These are phyloP conservation scores for Ophiostoma ips DNA, from an alignment of 2,329 filamentous ascomycete species.

Conservation along the genomic window DNA sequence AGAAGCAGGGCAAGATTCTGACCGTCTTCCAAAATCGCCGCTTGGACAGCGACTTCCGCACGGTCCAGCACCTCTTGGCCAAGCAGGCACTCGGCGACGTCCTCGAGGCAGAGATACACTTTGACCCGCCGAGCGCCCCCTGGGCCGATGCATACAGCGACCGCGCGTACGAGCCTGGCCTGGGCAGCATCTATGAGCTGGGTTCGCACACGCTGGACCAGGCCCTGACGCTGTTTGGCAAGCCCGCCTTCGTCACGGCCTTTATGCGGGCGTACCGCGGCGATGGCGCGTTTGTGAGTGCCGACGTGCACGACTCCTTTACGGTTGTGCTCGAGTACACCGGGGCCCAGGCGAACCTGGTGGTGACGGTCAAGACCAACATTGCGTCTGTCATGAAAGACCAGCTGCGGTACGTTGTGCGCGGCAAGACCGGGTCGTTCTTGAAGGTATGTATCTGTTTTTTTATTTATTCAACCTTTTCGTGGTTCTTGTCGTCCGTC, in stretches of 20 bases:
- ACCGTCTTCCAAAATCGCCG: slow-evolving; percentile 40
- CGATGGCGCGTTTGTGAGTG: slow-evolving; percentile 17
- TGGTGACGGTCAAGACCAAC: slow-evolving; percentile 45
- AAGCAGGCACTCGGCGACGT: slow-evolving; percentile 41
- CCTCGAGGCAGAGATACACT: slow-evolving; percentile 52
- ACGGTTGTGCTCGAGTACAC: slow-evolving; percentile 46
- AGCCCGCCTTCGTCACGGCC: slow-evolving; percentile 41
- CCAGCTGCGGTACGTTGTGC: slow-evolving; percentile 47
- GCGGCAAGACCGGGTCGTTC: slow-evolving; percentile 42
- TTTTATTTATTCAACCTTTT: too few species aligned
- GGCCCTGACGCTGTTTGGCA: slow-evolving; percentile 40
- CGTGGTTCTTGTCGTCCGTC: too few species aligned
- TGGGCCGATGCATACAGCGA: slow-evolving; percentile 22
- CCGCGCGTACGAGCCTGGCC: slow-evolving; percentile 21
- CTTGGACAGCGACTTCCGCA: slow-evolving; percentile 47
- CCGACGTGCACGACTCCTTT: slow-evolving; percentile 28
- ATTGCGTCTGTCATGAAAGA: slow-evolving; percentile 44
- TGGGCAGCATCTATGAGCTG: slow-evolving; percentile 27
- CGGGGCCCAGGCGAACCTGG: slow-evolving; percentile 24
- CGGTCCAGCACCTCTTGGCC: slow-evolving; percentile 37
- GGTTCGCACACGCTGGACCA: slow-evolving; percentile 48
- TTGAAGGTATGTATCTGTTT: slow-evolving; percentile 18
- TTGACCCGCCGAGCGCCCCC: slow-evolving; percentile 35
- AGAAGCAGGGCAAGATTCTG: slow-evolving; percentile 30
- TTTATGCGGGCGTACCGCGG: slow-evolving; percentile 40